phyloP scores from a whole-genome alignment of 305 asterid genomes.

The Solanum hybrid region DNA sequence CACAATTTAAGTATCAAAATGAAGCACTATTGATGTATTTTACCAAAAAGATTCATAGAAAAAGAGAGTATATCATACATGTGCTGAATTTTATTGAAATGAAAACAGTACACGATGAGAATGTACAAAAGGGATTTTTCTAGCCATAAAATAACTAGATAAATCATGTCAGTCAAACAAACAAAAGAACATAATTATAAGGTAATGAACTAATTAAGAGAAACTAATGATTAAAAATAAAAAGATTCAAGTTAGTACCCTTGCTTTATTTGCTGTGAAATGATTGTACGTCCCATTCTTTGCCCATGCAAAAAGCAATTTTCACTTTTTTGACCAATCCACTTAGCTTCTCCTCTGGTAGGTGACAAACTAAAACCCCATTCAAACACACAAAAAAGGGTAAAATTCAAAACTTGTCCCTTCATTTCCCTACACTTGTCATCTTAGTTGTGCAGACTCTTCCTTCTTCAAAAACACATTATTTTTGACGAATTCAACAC shows the following conservation, averaged over 20 bases:
- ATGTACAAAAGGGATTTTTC: slow-evolving; percentile 8
- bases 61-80: not conserved
- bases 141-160: not conserved
- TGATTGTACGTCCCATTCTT: slow-evolving; percentile 22
- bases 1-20: not conserved
- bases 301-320: slow-evolving; percentile 25
- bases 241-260: slow-evolving; percentile 20
- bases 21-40: not conserved
- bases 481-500: no score
- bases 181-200: not conserved
- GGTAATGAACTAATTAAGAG: not conserved
- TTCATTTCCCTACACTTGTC: not conserved
- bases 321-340: slow-evolving; percentile 24
- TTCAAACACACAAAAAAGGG: not conserved
- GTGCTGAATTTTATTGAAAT: not conserved
- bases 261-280: slow-evolving; percentile 4
- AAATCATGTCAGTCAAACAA: slow-evolving; percentile 16
- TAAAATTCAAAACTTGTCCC: not conserved
- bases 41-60: not conserved
- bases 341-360: not conserved
- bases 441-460: no score
- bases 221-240: not conserved
- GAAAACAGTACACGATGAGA: not conserved
- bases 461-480: no score
- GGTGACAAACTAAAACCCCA: not conserved